phyloP scores from a whole-genome alignment of 2,329 filamentous ascomycete species.

The Macrophomina tecta region DNA sequence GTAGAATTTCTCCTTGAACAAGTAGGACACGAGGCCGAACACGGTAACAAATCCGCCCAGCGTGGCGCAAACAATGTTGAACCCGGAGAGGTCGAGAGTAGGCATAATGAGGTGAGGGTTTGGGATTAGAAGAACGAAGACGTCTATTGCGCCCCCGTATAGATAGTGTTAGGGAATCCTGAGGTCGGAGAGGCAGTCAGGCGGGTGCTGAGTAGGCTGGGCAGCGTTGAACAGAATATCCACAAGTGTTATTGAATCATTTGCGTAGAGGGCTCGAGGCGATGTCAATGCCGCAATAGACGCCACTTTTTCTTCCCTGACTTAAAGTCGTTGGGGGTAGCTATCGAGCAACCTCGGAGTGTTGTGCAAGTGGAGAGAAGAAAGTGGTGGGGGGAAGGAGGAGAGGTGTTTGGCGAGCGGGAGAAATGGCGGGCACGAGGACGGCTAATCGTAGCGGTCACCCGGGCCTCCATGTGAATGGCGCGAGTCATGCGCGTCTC shows the following conservation, averaged over 20 bases:
- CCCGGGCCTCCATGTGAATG: background rate
- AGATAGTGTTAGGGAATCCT: constrained; percentile 33
- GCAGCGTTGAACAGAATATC: constrained; percentile 22
- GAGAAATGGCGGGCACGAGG: background rate
- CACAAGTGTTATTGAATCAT: constrained; percentile 42
- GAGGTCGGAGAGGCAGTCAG: background rate
- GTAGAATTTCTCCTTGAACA: constrained; percentile 89
- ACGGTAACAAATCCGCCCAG: constrained; percentile 86
- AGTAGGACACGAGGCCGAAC: constrained; percentile 89
- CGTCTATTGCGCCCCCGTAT: constrained; percentile 23
- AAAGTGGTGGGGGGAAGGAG: background rate
- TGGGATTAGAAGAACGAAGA: background rate
- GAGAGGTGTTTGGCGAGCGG: background rate
- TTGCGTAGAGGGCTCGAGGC: constrained; percentile 14
- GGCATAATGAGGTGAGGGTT: constrained; percentile 52
- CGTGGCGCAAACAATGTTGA: constrained; percentile 82
- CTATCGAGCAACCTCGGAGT: background rate
- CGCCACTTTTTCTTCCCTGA: constrained; percentile 22
- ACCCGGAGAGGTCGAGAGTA: constrained; percentile 71
- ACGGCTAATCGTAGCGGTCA: background rate
- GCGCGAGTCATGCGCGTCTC: constrained; percentile 17
- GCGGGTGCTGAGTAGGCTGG: constrained; percentile 16
- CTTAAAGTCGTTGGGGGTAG: background rate
- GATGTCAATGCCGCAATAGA: background rate
- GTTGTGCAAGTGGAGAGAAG: background rate